Evolutionary conservation across 2,329 filamentous ascomycete genomes (phyloP), one percentile per base, ranked within the genome.

Genomic region (Ramularia collo-cygni): DNA sequence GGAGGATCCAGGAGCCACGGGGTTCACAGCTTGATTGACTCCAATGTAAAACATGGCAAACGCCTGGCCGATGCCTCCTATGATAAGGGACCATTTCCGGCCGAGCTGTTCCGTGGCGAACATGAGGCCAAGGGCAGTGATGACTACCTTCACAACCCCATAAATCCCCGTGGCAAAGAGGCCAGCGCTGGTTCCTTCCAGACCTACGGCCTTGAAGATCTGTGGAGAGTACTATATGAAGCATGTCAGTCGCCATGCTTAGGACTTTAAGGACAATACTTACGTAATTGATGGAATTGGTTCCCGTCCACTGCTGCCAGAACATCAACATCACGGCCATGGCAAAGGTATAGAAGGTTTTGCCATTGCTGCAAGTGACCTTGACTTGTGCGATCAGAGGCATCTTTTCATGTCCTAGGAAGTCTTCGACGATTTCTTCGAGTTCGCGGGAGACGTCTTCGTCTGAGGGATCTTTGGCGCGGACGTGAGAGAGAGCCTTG

Each of bases 91-190:
- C 64, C 64, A 68, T 51, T 68, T 70, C 14, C 67, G 59, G 3
- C 67, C 67, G 16, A 68, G 50, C 37, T 68, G 66, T 46, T 69
- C 67, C 3, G 66, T 68, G 16, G 65, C 65, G 14, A 67, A 58
- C 57, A 66, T 63, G n/a, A 70, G 54, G 6, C 63, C 65, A 38
- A 68, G 51, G 3, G 62, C 59, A 2, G 66, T 69, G 13, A 65
- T 56, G 13, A 66, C 62, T 8, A 69, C 66, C 50, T 69, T 69
- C 13, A 70, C 66, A 10, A 68, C 64, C 6, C 67, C 67, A 43
- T 69, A 69, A n/a, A 69, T 61, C 2, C 64, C 64, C 0, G 66
- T 68, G 1, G 66, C 67, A 46, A 69, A 69, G n/a, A 70, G 55
- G 0, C 63, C 60, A 2, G 66, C 57, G 9, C 60, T 62, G 1